Percentiles rank a stretch among this genome's conserved stretches.
Conservation (phyloP, 1,284 basidiomycete genomes). For the Ustilago loliicola region DNA sequence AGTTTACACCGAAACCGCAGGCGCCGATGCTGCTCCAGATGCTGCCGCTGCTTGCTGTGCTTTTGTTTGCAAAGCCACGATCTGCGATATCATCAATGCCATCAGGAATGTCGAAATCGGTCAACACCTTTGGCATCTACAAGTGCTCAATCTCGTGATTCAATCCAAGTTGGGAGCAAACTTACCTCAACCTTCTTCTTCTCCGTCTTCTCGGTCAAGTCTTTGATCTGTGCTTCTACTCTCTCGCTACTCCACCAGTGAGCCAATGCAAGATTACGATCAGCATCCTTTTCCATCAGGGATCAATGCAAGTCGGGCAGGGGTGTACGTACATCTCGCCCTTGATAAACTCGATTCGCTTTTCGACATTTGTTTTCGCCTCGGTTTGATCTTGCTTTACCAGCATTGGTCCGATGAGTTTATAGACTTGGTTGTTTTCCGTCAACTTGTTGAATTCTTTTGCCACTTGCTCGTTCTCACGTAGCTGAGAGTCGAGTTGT, state of each 20-base stretch:
- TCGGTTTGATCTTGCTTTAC: conserved; percentile 90
- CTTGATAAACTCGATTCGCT: conserved; percentile 89
- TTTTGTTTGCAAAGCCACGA: conserved; percentile 54
- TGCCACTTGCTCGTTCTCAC: conserved; percentile 91
- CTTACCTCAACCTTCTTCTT: conserved; percentile 61
- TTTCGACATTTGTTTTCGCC: conserved; percentile 89
- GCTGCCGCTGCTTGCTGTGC: conserved; percentile 48
- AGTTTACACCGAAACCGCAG: conserved; percentile 18
- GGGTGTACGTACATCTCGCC: conserved; percentile 82
- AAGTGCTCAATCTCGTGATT: too few relatives aligned
- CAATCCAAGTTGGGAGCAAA: neutral
- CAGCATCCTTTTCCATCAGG: neutral
- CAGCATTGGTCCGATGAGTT: conserved; percentile 90
- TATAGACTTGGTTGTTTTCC: conserved; percentile 86
- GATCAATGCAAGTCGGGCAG: neutral
- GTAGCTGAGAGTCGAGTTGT: conserved; percentile 77
- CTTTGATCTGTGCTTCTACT: conserved; percentile 56
- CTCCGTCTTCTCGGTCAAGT: conserved; percentile 52
- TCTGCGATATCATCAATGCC: conserved; percentile 22
- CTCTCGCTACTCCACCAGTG: conserved; percentile 52
- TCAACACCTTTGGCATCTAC: too few relatives aligned
- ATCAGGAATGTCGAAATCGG: conserved; percentile 2
- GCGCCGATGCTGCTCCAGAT: neutral
- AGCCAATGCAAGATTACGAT: neutral
- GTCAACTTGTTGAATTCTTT: conserved; percentile 90